A percentile compares a stretch with the other conserved stretches of the same genome.
These are phyloP conservation scores for Candida xyloterini DNA, from an alignment of 805 yeast genomes.

Conservation along the genomic window DNA sequence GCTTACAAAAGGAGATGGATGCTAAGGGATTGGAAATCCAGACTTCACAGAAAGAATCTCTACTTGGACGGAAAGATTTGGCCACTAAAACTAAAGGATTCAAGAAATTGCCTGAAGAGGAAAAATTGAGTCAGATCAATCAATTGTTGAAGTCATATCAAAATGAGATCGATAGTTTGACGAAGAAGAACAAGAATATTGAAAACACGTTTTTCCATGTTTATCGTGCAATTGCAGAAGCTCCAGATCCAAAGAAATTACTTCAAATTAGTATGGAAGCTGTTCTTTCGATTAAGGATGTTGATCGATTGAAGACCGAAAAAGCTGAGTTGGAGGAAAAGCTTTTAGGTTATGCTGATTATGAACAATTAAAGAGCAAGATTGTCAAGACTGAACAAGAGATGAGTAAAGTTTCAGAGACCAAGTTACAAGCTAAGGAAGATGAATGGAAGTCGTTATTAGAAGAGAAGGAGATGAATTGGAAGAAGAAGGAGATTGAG, in stretches of 20 bases:
- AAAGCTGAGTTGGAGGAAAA: slow-evolving; percentile 51
- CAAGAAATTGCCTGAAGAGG: slow-evolving; percentile 64
- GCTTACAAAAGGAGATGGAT: slow-evolving; percentile 71
- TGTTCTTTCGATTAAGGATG: slow-evolving; percentile 46
- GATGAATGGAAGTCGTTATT: slow-evolving; percentile 64
- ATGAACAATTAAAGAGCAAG: slow-evolving; percentile 67
- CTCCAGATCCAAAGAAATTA: slow-evolving; percentile 89
- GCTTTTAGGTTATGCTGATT: slow-evolving; percentile 67
- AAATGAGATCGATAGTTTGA: slow-evolving; percentile 78
- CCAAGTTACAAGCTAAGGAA: slow-evolving; percentile 65
- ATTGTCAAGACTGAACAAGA: slow-evolving; percentile 59
- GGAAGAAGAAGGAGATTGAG: slow-evolving; percentile 58
- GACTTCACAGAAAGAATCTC: slow-evolving; percentile 63
- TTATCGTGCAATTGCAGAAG: slow-evolving; percentile 76
- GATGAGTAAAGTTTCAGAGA: slow-evolving; percentile 50
- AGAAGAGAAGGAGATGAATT: slow-evolving; percentile 71
- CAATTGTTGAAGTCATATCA: slow-evolving; percentile 76
- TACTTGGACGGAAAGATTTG: slow-evolving; percentile 67
- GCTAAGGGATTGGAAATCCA: slow-evolving; percentile 70
- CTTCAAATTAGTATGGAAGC: slow-evolving; percentile 68
- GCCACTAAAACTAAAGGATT: slow-evolving; percentile 87
- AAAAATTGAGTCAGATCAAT: slow-evolving; percentile 64
- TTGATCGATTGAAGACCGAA: slow-evolving; percentile 49
- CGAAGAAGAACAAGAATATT: slow-evolving; percentile 70
- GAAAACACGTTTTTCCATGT: slow-evolving; percentile 73